Evolutionary conservation across 2,329 filamentous ascomycete genomes (phyloP).

Genomic region (Colletotrichum paranaense): DNA sequence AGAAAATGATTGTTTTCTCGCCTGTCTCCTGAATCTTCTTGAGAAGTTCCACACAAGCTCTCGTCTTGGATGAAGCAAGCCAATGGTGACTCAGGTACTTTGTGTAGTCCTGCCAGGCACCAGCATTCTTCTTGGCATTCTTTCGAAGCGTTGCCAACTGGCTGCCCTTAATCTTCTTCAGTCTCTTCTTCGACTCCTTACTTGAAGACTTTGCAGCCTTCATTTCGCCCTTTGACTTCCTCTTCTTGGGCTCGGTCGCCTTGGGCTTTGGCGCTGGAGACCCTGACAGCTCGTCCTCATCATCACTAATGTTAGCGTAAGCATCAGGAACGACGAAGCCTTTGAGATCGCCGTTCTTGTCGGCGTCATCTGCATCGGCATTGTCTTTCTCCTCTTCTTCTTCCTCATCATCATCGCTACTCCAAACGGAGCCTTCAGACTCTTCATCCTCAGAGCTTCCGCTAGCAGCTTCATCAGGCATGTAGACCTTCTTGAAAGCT

Average conservation of each 20-base stretch:
- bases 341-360: slow-evolving; percentile 55
- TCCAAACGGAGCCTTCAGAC: slow-evolving; percentile 47
- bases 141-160: slow-evolving; percentile 43
- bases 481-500: slow-evolving; percentile 79
- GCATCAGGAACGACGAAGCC: slow-evolving; percentile 65
- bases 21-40: slow-evolving; percentile 57
- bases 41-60: slow-evolving; percentile 75
- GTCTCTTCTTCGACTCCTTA: slow-evolving; percentile 39
- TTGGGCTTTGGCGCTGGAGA: slow-evolving; percentile 29
- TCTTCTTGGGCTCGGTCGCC: background rate
- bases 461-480: slow-evolving; percentile 60
- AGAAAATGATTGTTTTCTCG: slow-evolving; percentile 86
- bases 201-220: slow-evolving; percentile 24
- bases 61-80: slow-evolving; percentile 80
- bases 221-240: slow-evolving; percentile 36
- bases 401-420: slow-evolving; percentile 46
- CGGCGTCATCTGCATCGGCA: slow-evolving; percentile 39
- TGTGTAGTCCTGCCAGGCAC: slow-evolving; percentile 78
- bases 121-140: slow-evolving; percentile 53
- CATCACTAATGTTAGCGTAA: slow-evolving; percentile 44
- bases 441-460: slow-evolving; percentile 43
- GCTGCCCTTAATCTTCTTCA: slow-evolving; percentile 53
- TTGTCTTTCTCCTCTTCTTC: slow-evolving; percentile 44
- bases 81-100: slow-evolving; percentile 75
- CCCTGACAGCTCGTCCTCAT: slow-evolving; percentile 43